Base-by-base conservation (phyloP, 805 yeast genomes). In the Cyberlindnera nakhonratchasimensis region DNA sequence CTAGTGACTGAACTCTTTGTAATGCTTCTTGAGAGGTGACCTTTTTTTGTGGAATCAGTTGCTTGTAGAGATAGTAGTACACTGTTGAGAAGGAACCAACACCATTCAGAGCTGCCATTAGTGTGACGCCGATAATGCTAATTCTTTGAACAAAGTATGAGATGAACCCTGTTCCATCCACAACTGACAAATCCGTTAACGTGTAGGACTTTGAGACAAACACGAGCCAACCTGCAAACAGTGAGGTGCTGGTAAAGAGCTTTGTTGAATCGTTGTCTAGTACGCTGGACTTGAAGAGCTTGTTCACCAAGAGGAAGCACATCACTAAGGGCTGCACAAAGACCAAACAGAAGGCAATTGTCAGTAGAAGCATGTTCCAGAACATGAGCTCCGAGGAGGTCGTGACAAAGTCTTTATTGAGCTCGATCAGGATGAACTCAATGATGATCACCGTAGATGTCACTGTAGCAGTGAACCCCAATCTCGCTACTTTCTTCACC, bases 41-140 rank as follows among this genome's bases (percentile, higher is more conserved):
- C 7, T 42, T 35, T 9, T 22, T 16, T 19, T 14, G 36, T 11
- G 43, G 36, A 1, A 32, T 38, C 9, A 45, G 24, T 19, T 29
- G 46, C 40, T 45, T 43, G 29, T 43, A 54, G 6, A 54, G 29
- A 25, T 44, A 48, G 37, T 57, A 58, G 39, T 58, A 58, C 21
- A 53, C 53, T 0, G 59, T 54, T 9, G 62, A 58, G 22, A 47
- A 45, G 9, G 62, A 57, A 24, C 61, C 62, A 24, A 58, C 38
- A 1, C 62, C 62, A 36, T 57, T 57, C 24, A 58, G 31, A 3
- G 45, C 37, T 2, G 58, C 52, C 34, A 57, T 57, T 17, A 58
- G 36, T 7, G 60, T 54, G 2, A 58, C 48, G 2, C 62, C 62
- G 39, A 58, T 48, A 22, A 57, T 47, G 8, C 58, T 48, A 3